Evolutionary conservation across 352 stramenopile species (phyloP).

Genomic region (Globisporangium carolinianum): DNA sequence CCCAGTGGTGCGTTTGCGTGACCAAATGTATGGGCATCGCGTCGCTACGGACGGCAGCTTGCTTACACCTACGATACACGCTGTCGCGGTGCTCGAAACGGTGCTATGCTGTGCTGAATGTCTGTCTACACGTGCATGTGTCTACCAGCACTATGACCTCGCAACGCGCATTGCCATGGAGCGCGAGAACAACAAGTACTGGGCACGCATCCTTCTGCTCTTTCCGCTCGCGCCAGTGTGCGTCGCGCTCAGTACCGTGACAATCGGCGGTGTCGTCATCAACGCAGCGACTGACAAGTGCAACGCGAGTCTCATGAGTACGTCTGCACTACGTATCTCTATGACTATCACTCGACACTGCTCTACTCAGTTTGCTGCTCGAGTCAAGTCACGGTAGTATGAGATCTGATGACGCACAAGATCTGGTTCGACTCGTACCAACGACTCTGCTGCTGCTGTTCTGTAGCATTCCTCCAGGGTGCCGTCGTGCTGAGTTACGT

Average conservation of each 20-base stretch:
- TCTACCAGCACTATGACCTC: conserved; percentile 35
- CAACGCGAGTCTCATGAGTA: conserved; percentile 63
- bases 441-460: conserved; percentile 1
- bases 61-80: no score
- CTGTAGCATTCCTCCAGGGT: conserved; percentile 52
- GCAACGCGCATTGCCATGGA: conserved; percentile 39
- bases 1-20: conserved; percentile 10
- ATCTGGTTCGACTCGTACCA: neutral
- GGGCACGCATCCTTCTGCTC: conserved; percentile 51
- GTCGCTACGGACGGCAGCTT: no score
- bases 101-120: no score
- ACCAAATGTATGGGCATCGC: no score
- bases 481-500: conserved; percentile 60
- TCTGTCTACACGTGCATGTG: no score
- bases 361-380: neutral
- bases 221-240: conserved; percentile 58
- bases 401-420: neutral
- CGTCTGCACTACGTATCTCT: conserved; percentile 5
- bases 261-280: conserved; percentile 60
- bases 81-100: no score
- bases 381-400: neutral
- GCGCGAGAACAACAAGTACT: conserved; percentile 68
- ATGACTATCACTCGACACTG: neutral
- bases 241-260: conserved; percentile 49
- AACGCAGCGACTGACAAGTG: conserved; percentile 60